phyloP scores from a whole-genome alignment of 306 rosid species.

The Cucurbita pepo region DNA sequence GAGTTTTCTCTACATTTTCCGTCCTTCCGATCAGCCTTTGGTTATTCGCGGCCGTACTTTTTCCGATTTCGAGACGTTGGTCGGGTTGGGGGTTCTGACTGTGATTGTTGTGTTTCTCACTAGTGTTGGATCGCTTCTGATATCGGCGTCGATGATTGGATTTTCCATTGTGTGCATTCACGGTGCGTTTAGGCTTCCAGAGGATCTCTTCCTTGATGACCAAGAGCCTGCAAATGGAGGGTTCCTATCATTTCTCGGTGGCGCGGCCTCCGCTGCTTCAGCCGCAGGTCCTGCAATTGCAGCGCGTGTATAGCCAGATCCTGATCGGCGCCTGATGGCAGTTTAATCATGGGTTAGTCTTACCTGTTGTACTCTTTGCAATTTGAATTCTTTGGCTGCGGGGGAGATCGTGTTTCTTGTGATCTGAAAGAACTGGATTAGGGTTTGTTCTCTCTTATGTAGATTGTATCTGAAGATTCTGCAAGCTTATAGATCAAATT shows the following conservation, averaged over 20 bases:
- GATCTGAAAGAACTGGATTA: background rate
- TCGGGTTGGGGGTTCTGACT: conserved; percentile 40
- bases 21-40: conserved; percentile 73
- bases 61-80: conserved; percentile 66
- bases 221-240: conserved; percentile 67
- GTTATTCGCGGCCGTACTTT: conserved; percentile 63
- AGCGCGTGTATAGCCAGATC: conserved; percentile 37
- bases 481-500: background rate
- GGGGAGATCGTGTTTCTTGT: background rate
- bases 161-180: conserved; percentile 49
- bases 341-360: conserved; percentile 24
- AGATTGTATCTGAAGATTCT: conserved; percentile 14
- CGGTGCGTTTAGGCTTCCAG: conserved; percentile 84
- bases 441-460: conserved; percentile 1
- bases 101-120: conserved; percentile 65
- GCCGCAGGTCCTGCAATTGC: conserved; percentile 40
- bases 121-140: conserved; percentile 82
- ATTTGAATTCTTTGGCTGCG: background rate
- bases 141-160: conserved; percentile 66
- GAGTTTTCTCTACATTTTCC: conserved; percentile 69
- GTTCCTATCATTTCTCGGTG: conserved; percentile 75
- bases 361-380: conserved; percentile 5
- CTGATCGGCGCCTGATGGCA: conserved; percentile 12
- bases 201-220: conserved; percentile 81
- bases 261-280: conserved; percentile 50